phyloP scores from a whole-genome alignment of 2,329 filamentous ascomycete species.

The Cytospora schulzeri region DNA sequence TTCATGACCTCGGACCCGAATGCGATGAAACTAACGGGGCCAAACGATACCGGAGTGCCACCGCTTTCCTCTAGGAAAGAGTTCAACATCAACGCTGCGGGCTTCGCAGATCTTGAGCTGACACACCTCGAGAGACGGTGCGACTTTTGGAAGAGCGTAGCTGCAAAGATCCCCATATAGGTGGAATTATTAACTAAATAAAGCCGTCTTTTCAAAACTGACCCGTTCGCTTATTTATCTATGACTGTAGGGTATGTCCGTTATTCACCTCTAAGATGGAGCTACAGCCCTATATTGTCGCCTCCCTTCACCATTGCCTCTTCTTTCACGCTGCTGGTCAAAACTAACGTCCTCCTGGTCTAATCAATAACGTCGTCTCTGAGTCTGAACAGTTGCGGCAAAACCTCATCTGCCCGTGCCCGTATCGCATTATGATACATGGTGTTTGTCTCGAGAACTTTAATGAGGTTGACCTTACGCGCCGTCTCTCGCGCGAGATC shows the following conservation, averaged over 20 bases:
- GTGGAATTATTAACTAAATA: too few relatives aligned
- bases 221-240: not conserved
- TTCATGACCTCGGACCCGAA: slow-evolving; percentile 63
- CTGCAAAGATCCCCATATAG: slow-evolving; percentile 48
- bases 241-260: not conserved
- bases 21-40: slow-evolving; percentile 54
- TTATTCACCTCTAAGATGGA: not conserved
- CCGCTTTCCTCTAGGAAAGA: slow-evolving; percentile 44
- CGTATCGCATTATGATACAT: slow-evolving; percentile 81
- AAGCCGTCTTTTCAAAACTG: not conserved
- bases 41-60: slow-evolving; percentile 48
- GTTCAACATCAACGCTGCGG: slow-evolving; percentile 51
- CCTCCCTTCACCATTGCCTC: not conserved
- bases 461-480: slow-evolving; percentile 71
- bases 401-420: slow-evolving; percentile 72
- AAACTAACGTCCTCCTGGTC: not conserved
- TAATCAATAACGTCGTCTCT: slow-evolving; percentile 69
- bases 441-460: slow-evolving; percentile 81
- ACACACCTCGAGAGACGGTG: slow-evolving; percentile 49
- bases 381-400: slow-evolving; percentile 74
- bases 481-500: slow-evolving; percentile 64
- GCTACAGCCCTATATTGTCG: not conserved
- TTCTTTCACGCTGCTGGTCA: not conserved
- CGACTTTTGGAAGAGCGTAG: slow-evolving; percentile 54
- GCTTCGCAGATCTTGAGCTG: slow-evolving; percentile 45